Base-by-base conservation (phyloP, 2,329 filamentous ascomycete species). In the Aureobasidium zeae region DNA sequence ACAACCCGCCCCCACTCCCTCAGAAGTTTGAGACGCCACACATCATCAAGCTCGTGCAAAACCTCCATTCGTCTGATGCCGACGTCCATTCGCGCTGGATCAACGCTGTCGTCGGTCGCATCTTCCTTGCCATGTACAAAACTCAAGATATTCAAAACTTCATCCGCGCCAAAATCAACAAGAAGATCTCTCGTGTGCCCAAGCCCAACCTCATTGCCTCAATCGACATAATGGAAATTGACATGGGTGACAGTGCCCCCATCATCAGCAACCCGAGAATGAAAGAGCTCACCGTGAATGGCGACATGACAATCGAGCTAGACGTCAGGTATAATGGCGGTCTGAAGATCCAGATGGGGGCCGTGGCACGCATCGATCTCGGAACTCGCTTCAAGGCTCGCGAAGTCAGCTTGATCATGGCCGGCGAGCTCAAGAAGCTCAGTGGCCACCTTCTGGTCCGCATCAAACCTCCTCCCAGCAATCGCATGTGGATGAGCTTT, bases 401-500 rank as follows among this genome's bases (percentile, higher is more conserved):
- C 51, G 87, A 95, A 60, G 87, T 96, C 36, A 87, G 89, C 49
- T 71, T 98, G 38, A 74, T 95, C 8, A 73, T 98, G 25, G 86
- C 91, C 3, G 85, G 87, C 3, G 82, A 91, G 1, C 62, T 95
- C 45, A 88, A 85, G 59, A 84, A 81, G 53, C 68, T 96, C 1
- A 85, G 93, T 55, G 91, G 91, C 0, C 89, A 94, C 55, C 65
- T 85, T 33, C 66, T 94, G 21, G 72, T 95, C 55, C 83, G 86
- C 56, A 80, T 96, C 62, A 98, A 98, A 62, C 86, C 91, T 5
- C 86, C 89, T 12, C 91, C 91, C 1, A 95, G 87, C 62, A 98
- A 98, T 60, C 78, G 91, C 29, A 63, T 94, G n/a, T 98, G 91
- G 91, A 77, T 96, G 52, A 82, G 87, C 1, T 98, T 98, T 58